These are phyloP conservation scores for Suillus brevipes DNA, from an alignment of 768 basidiomycete genomes.

Conservation along the genomic window DNA sequence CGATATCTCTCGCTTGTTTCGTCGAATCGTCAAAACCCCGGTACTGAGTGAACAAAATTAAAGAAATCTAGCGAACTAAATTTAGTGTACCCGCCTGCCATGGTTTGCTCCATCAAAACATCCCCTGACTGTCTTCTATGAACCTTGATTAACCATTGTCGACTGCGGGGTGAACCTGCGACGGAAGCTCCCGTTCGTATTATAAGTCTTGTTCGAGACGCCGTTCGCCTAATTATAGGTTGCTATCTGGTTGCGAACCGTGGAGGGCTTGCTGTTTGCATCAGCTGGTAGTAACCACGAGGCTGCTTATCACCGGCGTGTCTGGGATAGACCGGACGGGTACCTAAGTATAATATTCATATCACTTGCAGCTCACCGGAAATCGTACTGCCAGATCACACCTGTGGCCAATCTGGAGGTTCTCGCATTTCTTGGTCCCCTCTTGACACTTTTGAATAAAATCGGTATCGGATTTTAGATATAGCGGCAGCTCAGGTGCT, in stretches of 20 bases:
- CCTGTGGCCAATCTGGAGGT: background rate
- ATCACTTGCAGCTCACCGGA: background rate
- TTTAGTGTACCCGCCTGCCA: background rate
- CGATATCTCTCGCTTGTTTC: background rate
- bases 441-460: background rate
- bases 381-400: background rate
- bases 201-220: background rate
- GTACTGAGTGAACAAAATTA: background rate
- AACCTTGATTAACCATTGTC: background rate
- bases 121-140: background rate
- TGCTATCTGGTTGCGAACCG: background rate
- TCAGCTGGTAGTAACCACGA: background rate
- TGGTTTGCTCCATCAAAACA: background rate
- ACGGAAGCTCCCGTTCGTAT: background rate
- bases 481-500: background rate
- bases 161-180: background rate
- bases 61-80: background rate
- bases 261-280: background rate
- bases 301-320: slow-evolving; percentile 1
- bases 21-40: background rate
- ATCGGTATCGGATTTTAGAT: background rate
- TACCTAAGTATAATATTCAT: background rate
- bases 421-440: background rate
- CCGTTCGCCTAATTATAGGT: background rate
- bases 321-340: background rate